Conservation (phyloP, 2,329 filamentous ascomycete genomes). For the Colletotrichum camelliae region DNA sequence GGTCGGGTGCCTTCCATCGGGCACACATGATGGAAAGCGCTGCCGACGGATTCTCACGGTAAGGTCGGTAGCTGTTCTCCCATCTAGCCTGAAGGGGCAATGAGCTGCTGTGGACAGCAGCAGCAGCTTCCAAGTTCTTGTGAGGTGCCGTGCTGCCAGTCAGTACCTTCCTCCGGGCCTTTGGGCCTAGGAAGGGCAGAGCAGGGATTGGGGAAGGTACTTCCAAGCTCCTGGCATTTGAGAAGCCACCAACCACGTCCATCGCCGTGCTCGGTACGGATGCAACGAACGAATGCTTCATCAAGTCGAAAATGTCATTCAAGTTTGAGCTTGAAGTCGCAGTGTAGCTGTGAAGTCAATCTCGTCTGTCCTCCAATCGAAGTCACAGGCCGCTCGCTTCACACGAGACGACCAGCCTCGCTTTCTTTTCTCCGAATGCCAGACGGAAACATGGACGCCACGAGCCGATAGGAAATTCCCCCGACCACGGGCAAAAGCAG, state of each 20-base stretch:
- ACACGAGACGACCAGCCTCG: neutral
- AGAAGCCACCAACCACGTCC: neutral
- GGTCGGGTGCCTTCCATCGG: neutral
- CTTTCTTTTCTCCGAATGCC: neutral
- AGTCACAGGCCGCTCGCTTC: neutral
- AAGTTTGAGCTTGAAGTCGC: neutral
- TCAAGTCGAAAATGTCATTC: neutral
- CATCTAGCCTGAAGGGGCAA: neutral
- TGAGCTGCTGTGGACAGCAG: neutral
- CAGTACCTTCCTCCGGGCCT: neutral
- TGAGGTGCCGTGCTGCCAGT: neutral
- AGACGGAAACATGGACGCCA: neutral
- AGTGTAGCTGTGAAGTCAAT: neutral
- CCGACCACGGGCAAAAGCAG: neutral
- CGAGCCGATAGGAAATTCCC: neutral
- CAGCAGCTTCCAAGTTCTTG: neutral
- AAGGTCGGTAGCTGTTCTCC: neutral
- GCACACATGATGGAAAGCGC: neutral
- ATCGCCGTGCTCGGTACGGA: neutral
- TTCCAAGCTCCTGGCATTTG: neutral
- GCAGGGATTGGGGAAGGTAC: neutral
- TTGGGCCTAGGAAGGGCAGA: neutral
- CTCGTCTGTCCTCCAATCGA: neutral
- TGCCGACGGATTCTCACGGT: neutral
- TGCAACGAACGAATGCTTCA: neutral